Evolutionary conservation across 169 alveolate genomes (phyloP).

Genomic region (Plasmodium coatneyi): DNA sequence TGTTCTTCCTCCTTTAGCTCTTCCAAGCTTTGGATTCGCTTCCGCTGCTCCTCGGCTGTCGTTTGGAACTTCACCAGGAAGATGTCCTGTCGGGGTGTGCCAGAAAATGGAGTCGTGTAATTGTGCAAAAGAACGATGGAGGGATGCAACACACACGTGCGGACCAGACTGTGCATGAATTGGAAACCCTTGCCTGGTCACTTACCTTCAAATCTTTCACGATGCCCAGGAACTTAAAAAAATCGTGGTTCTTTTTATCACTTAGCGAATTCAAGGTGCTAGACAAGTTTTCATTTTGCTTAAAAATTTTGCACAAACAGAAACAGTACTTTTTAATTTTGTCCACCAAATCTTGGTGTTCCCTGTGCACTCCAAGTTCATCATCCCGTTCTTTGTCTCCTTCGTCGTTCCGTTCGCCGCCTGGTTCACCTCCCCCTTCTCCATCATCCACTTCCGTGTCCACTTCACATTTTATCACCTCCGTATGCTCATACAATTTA

Average conservation of each 20-base stretch:
- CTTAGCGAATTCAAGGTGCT: neutral
- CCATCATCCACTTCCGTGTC: neutral
- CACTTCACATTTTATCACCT: neutral
- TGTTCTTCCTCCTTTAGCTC: constrained; percentile 60
- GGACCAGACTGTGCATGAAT: neutral
- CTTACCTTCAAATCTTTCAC: constrained; percentile 48
- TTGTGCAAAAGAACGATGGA: neutral
- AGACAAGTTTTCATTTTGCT: constrained; percentile 11
- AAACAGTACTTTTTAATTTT: constrained; percentile 62
- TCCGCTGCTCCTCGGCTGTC: constrained; percentile 32
- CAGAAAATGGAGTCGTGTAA: neutral
- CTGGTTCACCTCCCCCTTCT: neutral
- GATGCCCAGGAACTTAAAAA: constrained; percentile 25
- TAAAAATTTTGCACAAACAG: constrained; percentile 23
- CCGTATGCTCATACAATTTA: constrained; percentile 63
- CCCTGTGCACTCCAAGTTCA: neutral
- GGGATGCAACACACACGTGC: neutral
- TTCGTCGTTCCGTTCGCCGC: neutral
- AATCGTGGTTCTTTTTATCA: constrained; percentile 57
- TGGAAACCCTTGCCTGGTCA: neutral
- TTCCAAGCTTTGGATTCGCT: neutral
- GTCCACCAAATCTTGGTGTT: constrained; percentile 36
- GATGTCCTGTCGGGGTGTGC: constrained; percentile 7
- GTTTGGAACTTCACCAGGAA: constrained; percentile 56
- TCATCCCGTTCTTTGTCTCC: neutral